phyloP scores from a whole-genome alignment of 2,329 filamentous ascomycete species.

The Monosporascus sp. region DNA sequence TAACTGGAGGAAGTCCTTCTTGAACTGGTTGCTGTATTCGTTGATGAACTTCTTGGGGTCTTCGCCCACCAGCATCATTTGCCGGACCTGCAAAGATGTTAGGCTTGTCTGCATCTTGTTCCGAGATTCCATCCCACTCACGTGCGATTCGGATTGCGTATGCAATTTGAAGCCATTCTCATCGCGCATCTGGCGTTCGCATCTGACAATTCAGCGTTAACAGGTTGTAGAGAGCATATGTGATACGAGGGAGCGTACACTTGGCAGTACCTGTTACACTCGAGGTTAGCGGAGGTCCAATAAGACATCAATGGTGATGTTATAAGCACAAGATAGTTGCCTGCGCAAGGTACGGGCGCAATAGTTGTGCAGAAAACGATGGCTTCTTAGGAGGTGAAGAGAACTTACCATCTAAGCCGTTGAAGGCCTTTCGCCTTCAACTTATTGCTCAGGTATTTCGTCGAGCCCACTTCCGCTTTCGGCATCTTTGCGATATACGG shows the following conservation, averaged over 20 bases:
- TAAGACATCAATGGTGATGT: too few species aligned
- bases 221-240: background rate
- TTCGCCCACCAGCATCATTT: constrained; percentile 82
- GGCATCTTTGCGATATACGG: constrained; percentile 58
- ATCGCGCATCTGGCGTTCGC: constrained; percentile 71
- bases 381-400: background rate
- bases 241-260: constrained; percentile 28
- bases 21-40: constrained; percentile 76
- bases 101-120: background rate
- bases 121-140: constrained; percentile 14
- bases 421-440: constrained; percentile 78
- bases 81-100: constrained; percentile 47
- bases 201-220: constrained; percentile 29
- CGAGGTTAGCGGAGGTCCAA: background rate
- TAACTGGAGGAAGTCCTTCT: constrained; percentile 70
- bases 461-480: constrained; percentile 85
- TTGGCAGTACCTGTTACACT: constrained; percentile 58
- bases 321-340: too few species aligned
- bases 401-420: constrained; percentile 66
- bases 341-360: too few species aligned
- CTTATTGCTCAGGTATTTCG: constrained; percentile 87
- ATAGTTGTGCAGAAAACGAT: too few species aligned
- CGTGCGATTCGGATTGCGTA: constrained; percentile 76
- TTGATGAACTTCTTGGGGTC: constrained; percentile 80
- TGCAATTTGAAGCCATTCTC: constrained; percentile 93